A percentile compares a stretch with the other conserved stretches of the same genome.
These are phyloP conservation scores for Daldinia bambusicola DNA, from an alignment of 495 filamentous ascomycete genomes.

Conservation along the genomic window DNA sequence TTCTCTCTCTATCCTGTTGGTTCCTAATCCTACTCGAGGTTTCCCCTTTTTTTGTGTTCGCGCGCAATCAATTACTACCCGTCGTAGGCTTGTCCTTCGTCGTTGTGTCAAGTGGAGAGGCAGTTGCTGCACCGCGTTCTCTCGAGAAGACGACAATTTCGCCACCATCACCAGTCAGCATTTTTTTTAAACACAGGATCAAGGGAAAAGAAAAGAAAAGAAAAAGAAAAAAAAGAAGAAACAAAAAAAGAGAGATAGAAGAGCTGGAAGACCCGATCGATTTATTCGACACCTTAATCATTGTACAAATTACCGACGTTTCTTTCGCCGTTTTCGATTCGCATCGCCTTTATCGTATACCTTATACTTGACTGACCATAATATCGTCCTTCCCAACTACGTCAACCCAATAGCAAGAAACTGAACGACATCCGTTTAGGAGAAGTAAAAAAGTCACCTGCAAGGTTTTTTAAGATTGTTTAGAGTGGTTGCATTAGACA, in stretches of 20 bases:
- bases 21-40: conserved; percentile 57
- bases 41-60: conserved; percentile 48
- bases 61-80: conserved; percentile 49
- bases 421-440: conserved; percentile 18
- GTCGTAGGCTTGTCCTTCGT: conserved; percentile 49
- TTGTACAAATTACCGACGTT: conserved; percentile 45
- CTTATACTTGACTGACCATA: conserved; percentile 38
- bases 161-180: conserved; percentile 35
- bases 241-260: conserved; percentile 30
- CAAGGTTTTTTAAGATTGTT: conserved; percentile 14
- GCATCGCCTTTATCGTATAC: conserved; percentile 39
- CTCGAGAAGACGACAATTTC: conserved; percentile 43
- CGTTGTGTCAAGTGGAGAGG: conserved; percentile 33
- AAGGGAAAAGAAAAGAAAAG: conserved; percentile 29
- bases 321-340: conserved; percentile 42
- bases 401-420: conserved; percentile 32
- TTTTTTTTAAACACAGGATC: conserved; percentile 36
- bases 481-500: conserved; percentile 31
- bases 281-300: conserved; percentile 33
- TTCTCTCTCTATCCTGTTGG: conserved; percentile 48
- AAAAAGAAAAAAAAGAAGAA: conserved; percentile 31
- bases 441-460: conserved; percentile 18
- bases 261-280: conserved; percentile 32
- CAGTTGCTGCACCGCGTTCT: conserved; percentile 40
- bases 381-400: conserved; percentile 40